Evolutionary conservation across 1,284 basidiomycete genomes (phyloP).

Genomic region (Polyporus tsugae): DNA sequence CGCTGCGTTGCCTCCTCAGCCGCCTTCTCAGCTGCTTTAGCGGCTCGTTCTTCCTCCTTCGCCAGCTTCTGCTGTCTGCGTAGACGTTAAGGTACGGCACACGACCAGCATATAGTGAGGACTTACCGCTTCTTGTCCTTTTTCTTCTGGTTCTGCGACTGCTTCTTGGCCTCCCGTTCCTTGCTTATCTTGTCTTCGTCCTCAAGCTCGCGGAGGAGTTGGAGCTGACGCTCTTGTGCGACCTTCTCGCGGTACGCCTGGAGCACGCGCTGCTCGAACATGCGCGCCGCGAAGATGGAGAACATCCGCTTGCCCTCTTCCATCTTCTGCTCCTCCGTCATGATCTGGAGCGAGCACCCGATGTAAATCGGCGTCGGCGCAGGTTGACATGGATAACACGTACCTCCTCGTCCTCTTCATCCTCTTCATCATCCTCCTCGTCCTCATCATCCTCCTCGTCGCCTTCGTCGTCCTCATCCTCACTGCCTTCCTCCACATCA

Average conservation of each 20-base stretch:
- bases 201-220: slow-evolving; percentile 63
- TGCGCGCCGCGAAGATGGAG: slow-evolving; percentile 98
- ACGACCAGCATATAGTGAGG: slow-evolving; percentile 12
- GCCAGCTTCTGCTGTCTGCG: slow-evolving; percentile 87
- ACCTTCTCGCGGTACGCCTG: slow-evolving; percentile 55
- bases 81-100: slow-evolving; percentile 22
- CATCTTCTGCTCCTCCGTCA: slow-evolving; percentile 94
- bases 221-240: slow-evolving; percentile 58
- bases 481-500: slow-evolving; percentile 63
- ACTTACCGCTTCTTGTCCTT: slow-evolving; percentile 94
- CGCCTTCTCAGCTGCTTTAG: slow-evolving; percentile 81
- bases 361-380: slow-evolving; percentile 26
- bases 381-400: slow-evolving; percentile 22
- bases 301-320: slow-evolving; percentile 99
- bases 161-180: slow-evolving; percentile 91
- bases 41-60: slow-evolving; percentile 90
- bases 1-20: slow-evolving; percentile 80
- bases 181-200: slow-evolving; percentile 67
- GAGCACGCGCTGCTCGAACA: slow-evolving; percentile 98
- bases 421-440: slow-evolving; percentile 46
- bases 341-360: slow-evolving; percentile 50
- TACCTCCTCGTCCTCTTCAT: slow-evolving; percentile 49
- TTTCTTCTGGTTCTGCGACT: slow-evolving; percentile 97
- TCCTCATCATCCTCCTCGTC: slow-evolving; percentile 46
- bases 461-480: slow-evolving; percentile 47